Evolutionary conservation across 306 rosid genomes (phyloP), one percentile per base, ranked within the genome.

Genomic region (Canavalia gladiata): DNA sequence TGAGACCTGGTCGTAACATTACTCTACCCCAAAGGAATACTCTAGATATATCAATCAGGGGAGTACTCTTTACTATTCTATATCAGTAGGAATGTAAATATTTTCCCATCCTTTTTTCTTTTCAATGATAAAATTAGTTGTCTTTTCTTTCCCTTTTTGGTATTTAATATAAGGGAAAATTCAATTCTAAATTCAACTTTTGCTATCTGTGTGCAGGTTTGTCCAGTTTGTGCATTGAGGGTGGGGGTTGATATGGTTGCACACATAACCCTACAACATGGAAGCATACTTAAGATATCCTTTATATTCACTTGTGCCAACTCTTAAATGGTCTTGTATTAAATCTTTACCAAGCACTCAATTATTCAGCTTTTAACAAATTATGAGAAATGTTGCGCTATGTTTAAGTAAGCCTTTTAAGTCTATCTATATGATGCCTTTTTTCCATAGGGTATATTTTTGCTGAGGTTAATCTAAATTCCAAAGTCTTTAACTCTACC

Each of bases 161-260:
- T 18, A 18, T 18, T 18, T 18, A 18, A 18, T 18, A 18, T 18
- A 34, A 18, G n/a, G 33, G 68, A 77, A 59, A 75, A 11, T 55
- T 1, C 62, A 5, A 4, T 39, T 57, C 86, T 74, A 81, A 82
- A 63, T 45, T 1, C 9, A 64, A 31, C 54, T 30, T 74, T 76
- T 78, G 73, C 25, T 18, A 18, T 18, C 25, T 74, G 1, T 58
- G 9, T 88, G 90, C 94, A 95, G 99, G 96, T 93, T 55, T 95
- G 98, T 85, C 98, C 99, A 25, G 97, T 95, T 82, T 95, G 99
- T 85, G 84, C 95, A 68, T 83, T 84, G 91, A 93, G 97, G 88
- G 97, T 95, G 73, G 99, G 98, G 85, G 91, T 93, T 86, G 97
- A 95, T 89, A 90, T 95, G 99, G 98, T 93, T 28, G 95, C 97